phyloP scores from a whole-genome alignment of 2,329 filamentous ascomycete species.

The Colletotrichum tamarilloi region DNA sequence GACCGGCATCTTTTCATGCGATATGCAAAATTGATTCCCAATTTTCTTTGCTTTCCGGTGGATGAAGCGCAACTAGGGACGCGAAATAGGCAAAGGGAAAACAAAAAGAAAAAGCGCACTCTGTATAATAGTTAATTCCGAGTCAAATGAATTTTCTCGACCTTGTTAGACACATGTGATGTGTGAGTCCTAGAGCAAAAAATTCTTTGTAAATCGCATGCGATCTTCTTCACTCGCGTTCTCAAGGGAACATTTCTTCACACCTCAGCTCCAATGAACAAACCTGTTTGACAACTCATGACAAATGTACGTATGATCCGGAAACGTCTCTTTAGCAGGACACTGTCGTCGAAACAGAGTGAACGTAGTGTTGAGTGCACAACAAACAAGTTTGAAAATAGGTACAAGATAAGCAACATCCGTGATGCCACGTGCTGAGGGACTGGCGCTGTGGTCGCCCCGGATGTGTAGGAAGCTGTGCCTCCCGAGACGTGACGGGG shows the following conservation, averaged over 20 bases:
- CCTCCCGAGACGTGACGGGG: background rate
- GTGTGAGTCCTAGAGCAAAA: background rate
- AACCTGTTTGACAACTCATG: background rate
- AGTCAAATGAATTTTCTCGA: conserved; percentile 9
- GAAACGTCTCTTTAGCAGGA: background rate
- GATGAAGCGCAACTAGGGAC: background rate
- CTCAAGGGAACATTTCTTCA: background rate
- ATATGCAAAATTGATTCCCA: conserved; percentile 38
- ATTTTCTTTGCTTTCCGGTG: conserved; percentile 1
- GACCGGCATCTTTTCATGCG: conserved; percentile 3
- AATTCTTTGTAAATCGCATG: background rate
- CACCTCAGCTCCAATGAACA: background rate
- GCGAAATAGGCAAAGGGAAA: background rate
- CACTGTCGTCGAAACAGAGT: background rate
- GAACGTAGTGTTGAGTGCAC: background rate
- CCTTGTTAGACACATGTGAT: background rate
- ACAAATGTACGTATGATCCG: background rate
- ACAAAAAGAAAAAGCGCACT: conserved; percentile 4
- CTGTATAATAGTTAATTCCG: conserved; percentile 33
- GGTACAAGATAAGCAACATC: background rate
- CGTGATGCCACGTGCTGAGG: background rate
- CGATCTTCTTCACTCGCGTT: background rate
- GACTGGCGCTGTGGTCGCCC: background rate
- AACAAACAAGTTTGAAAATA: background rate
- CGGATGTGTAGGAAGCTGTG: background rate